Percentiles rank a stretch among this genome's conserved stretches.
Evolutionary conservation across 2,329 filamentous ascomycete genomes (phyloP).

Genomic region (Zarea fungicola): DNA sequence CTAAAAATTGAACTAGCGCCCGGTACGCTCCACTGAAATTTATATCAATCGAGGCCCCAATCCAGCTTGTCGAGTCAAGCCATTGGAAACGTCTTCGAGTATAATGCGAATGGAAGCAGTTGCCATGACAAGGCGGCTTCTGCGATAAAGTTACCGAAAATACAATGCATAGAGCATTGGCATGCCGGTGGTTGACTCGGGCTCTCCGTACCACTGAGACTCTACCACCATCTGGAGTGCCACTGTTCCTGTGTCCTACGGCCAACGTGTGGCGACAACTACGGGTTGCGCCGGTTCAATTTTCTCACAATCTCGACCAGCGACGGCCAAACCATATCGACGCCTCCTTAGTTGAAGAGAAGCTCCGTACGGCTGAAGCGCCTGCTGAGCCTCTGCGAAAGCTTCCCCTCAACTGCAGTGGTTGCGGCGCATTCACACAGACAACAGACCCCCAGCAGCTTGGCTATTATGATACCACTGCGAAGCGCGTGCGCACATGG

Average conservation of each 20-base stretch:
- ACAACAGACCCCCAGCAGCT: constrained; percentile 44
- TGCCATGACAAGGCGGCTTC: no score
- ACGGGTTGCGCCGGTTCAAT: neutral
- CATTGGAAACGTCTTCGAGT: no score
- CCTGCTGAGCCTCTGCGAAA: constrained; percentile 15
- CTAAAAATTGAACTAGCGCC: constrained; percentile 1
- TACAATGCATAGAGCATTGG: constrained; percentile 40
- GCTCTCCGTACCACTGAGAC: constrained; percentile 38
- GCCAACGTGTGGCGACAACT: constrained; percentile 23
- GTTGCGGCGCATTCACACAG: constrained; percentile 62
- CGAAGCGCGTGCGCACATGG: constrained; percentile 48
- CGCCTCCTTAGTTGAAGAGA: neutral
- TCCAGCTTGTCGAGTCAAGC: no score
- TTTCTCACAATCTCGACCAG: constrained; percentile 14
- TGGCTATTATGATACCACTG: constrained; percentile 50
- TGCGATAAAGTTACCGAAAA: no score
- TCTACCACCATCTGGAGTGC: constrained; percentile 33
- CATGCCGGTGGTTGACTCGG: constrained; percentile 38
- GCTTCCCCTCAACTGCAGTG: constrained; percentile 55
- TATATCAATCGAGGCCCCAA: no score
- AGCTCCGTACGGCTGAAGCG: neutral
- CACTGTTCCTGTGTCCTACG: constrained; percentile 44
- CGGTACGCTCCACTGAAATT: constrained; percentile 10
- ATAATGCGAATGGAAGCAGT: no score
- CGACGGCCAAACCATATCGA: constrained; percentile 26